Percentiles rank a stretch among this genome's conserved stretches.
Conservation (phyloP, 1,284 basidiomycete species). For the Schizopora paradoxa region DNA sequence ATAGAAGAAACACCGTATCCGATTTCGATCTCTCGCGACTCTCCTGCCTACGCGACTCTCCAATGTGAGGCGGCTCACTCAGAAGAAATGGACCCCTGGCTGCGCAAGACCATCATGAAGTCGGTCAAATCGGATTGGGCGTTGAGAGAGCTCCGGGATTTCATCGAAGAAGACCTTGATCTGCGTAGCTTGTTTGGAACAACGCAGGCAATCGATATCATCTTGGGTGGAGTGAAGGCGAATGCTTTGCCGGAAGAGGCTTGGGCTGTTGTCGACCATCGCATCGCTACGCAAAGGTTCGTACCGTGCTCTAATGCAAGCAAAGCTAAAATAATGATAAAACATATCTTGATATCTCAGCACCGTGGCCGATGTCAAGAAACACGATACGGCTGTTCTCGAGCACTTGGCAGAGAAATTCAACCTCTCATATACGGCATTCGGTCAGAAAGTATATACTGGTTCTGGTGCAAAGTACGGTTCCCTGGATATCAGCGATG, state of each 20-base stretch:
- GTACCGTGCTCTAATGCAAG: constrained; percentile 17
- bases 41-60: constrained; percentile 39
- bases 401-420: constrained; percentile 37
- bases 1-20: constrained; percentile 38
- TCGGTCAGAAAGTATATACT: constrained; percentile 31
- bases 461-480: constrained; percentile 28
- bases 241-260: constrained; percentile 56
- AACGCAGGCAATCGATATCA: constrained; percentile 57
- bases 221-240: constrained; percentile 55
- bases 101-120: constrained; percentile 34
- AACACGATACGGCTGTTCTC: constrained; percentile 38
- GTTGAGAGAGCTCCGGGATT: constrained; percentile 35
- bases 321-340: constrained; percentile 27
- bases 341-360: constrained; percentile 25
- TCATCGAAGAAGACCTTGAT: constrained; percentile 29
- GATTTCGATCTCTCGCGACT: constrained; percentile 31
- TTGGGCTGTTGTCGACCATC: constrained; percentile 49
- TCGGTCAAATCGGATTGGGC: constrained; percentile 38
- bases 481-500: constrained; percentile 36
- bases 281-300: constrained; percentile 42
- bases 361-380: constrained; percentile 38
- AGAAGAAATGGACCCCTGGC: constrained; percentile 34
- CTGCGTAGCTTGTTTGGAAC: constrained; percentile 40
- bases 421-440: constrained; percentile 43
- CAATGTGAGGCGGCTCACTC: constrained; percentile 44